Conservation (phyloP, 805 yeast species). For the Danielia oregonensis region DNA sequence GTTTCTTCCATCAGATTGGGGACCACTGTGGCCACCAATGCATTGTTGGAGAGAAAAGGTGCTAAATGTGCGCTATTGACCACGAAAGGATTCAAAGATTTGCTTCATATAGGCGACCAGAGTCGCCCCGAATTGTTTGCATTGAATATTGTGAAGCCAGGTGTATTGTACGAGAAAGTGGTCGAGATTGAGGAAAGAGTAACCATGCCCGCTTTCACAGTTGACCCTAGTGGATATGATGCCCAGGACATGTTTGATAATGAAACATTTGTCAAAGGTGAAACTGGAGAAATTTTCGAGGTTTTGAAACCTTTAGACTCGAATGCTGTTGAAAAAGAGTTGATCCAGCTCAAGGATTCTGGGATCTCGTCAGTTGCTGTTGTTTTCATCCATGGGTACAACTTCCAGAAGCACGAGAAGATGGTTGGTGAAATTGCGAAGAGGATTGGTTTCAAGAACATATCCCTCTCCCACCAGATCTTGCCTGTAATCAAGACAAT, state of each 20-base stretch:
- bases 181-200: slow-evolving; percentile 21
- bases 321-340: slow-evolving; percentile 35
- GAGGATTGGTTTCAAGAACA: slow-evolving; percentile 62
- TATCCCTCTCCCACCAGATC: slow-evolving; percentile 64
- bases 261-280: slow-evolving; percentile 42
- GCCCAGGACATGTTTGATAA: slow-evolving; percentile 19
- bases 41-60: slow-evolving; percentile 21
- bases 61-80: slow-evolving; percentile 18
- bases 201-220: slow-evolving; percentile 18
- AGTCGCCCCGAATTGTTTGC: slow-evolving; percentile 21
- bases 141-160: slow-evolving; percentile 16
- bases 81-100: slow-evolving; percentile 20
- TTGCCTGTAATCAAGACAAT: slow-evolving; percentile 79
- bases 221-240: slow-evolving; percentile 16
- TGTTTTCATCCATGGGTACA: slow-evolving; percentile 69
- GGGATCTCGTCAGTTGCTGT: slow-evolving; percentile 73
- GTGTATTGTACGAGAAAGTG: slow-evolving; percentile 13
- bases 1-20: slow-evolving; percentile 68
- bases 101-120: slow-evolving; percentile 21
- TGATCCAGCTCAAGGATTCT: slow-evolving; percentile 43
- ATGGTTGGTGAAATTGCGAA: slow-evolving; percentile 43
- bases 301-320: slow-evolving; percentile 51
- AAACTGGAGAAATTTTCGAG: slow-evolving; percentile 65
- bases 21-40: slow-evolving; percentile 60
- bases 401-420: slow-evolving; percentile 66